A percentile compares a stretch with the other conserved stretches of the same genome.
Evolutionary conservation across 805 yeast species (phyloP).

Genomic region (Candida tibetensis): DNA sequence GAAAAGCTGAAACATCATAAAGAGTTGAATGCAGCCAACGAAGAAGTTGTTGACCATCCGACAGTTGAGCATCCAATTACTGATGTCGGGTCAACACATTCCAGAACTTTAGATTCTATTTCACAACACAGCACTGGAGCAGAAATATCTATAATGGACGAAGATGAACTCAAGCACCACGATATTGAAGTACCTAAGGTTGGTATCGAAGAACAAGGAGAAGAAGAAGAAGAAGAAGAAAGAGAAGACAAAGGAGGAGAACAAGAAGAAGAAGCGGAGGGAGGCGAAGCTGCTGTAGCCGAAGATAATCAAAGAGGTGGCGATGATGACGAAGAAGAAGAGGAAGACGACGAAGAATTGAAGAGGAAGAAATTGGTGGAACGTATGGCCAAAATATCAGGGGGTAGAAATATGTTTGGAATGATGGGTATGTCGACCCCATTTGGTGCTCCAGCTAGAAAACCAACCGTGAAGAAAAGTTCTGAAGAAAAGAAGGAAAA

Average conservation of each 20-base stretch:
- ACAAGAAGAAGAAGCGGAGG: slow-evolving; percentile 8
- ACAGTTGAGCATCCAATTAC: slow-evolving; percentile 2
- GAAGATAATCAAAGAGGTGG: slow-evolving; percentile 41
- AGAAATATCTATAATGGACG: background rate
- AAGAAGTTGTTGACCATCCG: slow-evolving; percentile 10
- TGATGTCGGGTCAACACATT: too few species aligned
- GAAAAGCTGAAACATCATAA: slow-evolving; percentile 19
- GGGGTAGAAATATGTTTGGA: slow-evolving; percentile 78
- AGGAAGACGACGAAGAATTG: slow-evolving; percentile 72
- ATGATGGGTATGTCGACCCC: slow-evolving; percentile 57
- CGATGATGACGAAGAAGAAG: slow-evolving; percentile 52
- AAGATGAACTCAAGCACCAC: slow-evolving; percentile 7
- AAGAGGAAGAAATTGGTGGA: slow-evolving; percentile 77
- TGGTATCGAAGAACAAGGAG: too few species aligned
- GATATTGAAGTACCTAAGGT: slow-evolving; percentile 18
- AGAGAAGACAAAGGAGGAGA: slow-evolving; percentile 9
- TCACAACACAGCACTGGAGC: background rate
- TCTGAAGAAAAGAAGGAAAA: slow-evolving; percentile 5
- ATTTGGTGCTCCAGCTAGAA: slow-evolving; percentile 25
- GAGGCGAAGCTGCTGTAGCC: slow-evolving; percentile 10
- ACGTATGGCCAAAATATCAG: slow-evolving; percentile 94
- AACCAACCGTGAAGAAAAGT: slow-evolving; percentile 2
- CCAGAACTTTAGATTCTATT: slow-evolving; percentile 5
- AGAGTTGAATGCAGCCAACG: slow-evolving; percentile 14
- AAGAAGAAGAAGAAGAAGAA: slow-evolving; percentile 14